A percentile compares a stretch with the other conserved stretches of the same genome.
phyloP scores from a whole-genome alignment of 352 stramenopile genomes.

The Thraustotheca clavata region DNA sequence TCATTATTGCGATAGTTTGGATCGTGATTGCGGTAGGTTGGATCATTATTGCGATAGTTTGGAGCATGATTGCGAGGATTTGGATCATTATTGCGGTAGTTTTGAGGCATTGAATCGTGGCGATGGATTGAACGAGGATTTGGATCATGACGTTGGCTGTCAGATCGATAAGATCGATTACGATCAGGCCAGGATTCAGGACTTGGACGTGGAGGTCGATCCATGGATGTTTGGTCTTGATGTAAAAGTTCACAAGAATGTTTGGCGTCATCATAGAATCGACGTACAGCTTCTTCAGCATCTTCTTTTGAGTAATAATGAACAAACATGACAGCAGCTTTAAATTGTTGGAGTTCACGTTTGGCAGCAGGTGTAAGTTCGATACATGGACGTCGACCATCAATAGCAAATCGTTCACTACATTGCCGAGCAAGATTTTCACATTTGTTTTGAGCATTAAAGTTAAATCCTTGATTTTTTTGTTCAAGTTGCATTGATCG shows the following conservation, averaged over 20 bases:
- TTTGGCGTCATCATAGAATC: not conserved
- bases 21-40: too few species aligned
- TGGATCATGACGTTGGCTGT: too few species aligned
- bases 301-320: constrained; percentile 16
- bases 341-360: not conserved
- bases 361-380: not conserved
- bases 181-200: too few species aligned
- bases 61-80: too few species aligned
- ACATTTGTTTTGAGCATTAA: constrained; percentile 9
- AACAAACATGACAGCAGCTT: not conserved
- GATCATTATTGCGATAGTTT: too few species aligned
- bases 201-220: too few species aligned
- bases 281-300: not conserved
- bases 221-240: too few species aligned
- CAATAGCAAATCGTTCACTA: constrained; percentile 2
- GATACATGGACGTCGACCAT: not conserved
- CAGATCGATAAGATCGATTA: too few species aligned
- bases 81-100: too few species aligned
- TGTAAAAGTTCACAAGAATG: not conserved
- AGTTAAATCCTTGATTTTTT: not conserved
- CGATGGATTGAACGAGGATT: too few species aligned
- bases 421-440: not conserved
- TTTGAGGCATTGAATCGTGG: too few species aligned
- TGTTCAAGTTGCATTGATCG: constrained; percentile 11
- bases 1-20: too few species aligned